Evolutionary conservation across 306 rosid genomes (phyloP).

Genomic region (Lablab purpureus): DNA sequence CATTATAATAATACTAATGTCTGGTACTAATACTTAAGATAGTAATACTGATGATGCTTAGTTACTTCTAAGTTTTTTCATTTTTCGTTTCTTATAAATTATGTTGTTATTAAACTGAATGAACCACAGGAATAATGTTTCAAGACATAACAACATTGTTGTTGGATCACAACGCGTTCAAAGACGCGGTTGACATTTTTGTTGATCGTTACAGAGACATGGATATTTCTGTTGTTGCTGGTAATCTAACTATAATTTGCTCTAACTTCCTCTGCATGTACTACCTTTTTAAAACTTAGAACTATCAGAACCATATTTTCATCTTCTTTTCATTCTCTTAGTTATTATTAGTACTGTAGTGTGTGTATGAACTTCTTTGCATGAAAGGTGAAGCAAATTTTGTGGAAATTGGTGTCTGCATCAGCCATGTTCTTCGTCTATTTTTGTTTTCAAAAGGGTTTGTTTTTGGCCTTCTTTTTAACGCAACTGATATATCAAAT

Average conservation of each 20-base stretch:
- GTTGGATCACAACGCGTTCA: conserved; percentile 20
- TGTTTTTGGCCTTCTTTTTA: neutral
- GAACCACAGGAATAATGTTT: conserved; percentile 28
- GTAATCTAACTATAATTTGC: neutral
- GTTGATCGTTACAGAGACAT: conserved; percentile 31
- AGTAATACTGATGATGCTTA: neutral
- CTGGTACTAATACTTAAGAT: neutral
- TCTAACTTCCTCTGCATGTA: neutral
- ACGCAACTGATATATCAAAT: neutral
- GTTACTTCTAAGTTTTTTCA: neutral
- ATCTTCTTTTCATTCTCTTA: neutral
- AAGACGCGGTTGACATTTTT: conserved; percentile 13
- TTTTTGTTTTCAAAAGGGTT: neutral
- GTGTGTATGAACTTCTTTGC: neutral
- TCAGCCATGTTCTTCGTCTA: neutral
- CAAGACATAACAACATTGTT: conserved; percentile 37
- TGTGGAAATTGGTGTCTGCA: neutral
- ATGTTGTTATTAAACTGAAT: neutral
- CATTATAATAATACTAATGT: neutral
- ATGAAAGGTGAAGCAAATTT: neutral
- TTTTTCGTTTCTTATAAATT: neutral
- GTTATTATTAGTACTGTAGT: neutral
- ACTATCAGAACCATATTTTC: neutral
- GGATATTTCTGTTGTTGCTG: conserved; percentile 15
- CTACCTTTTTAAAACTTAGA: neutral